Evolutionary conservation across 495 filamentous ascomycete species (phyloP).

Genomic region (Arthonia radiata): DNA sequence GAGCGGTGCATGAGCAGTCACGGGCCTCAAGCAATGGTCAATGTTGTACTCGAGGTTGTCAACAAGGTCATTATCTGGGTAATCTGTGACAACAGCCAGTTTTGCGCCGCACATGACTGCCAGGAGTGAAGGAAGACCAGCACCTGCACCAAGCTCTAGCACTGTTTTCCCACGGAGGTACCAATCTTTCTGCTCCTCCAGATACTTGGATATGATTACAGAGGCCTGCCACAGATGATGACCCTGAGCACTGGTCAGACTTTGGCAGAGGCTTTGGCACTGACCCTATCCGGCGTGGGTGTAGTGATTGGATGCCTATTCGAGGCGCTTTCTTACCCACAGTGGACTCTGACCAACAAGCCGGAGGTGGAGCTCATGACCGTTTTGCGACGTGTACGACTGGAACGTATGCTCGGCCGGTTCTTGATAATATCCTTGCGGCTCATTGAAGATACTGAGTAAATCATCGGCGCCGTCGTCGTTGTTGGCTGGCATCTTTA

Average conservation of each 20-base stretch:
- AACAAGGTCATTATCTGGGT: conserved; percentile 58
- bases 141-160: conserved; percentile 76
- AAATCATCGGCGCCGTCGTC: conserved; percentile 24
- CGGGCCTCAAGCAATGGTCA: conserved; percentile 14
- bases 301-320: conserved; percentile 1
- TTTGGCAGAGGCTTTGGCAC: neutral
- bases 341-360: conserved; percentile 78
- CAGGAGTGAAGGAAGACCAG: conserved; percentile 62
- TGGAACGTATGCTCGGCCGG: conserved; percentile 42
- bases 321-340: conserved; percentile 30
- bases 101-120: conserved; percentile 42
- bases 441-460: conserved; percentile 67
- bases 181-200: conserved; percentile 33
- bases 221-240: conserved; percentile 83
- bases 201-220: conserved; percentile 45
- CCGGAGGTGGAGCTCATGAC: conserved; percentile 40
- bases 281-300: conserved; percentile 1
- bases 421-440: conserved; percentile 48
- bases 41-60: conserved; percentile 54
- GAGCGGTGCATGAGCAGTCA: neutral
- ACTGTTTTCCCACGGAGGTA: conserved; percentile 38
- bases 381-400: conserved; percentile 40
- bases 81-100: conserved; percentile 64
- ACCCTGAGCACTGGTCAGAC: conserved; percentile 24
- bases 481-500: conserved; percentile 9